Conservation (phyloP, 306 rosid species). For the Cucurbita ficifolia region DNA sequence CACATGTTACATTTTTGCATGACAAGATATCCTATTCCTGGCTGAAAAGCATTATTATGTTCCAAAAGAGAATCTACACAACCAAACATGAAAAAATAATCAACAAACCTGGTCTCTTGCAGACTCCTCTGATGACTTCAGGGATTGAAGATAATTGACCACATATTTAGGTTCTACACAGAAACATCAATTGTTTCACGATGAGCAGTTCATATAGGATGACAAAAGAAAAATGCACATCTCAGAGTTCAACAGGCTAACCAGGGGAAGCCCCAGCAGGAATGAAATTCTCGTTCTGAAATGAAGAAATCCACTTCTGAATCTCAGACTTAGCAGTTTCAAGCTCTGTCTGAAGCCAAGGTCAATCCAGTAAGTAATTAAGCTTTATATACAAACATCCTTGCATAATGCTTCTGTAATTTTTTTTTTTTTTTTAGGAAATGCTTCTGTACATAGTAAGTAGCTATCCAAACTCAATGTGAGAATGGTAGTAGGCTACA, state of each 20-base stretch:
- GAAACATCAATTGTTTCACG: slow-evolving; percentile 6
- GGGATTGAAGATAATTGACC: slow-evolving; percentile 58
- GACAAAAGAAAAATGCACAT: not conserved
- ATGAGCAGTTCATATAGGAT: not conserved
- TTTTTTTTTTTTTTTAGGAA: not conserved
- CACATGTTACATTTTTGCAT: slow-evolving; percentile 6
- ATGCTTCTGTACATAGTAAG: not conserved
- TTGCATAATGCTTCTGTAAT: not conserved
- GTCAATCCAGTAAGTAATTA: not conserved
- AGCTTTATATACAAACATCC: not conserved
- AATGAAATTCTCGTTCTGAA: slow-evolving; percentile 56
- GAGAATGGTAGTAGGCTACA: not conserved
- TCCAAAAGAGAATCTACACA: not conserved
- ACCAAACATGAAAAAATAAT: slow-evolving; percentile 4
- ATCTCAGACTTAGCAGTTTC: slow-evolving; percentile 66
- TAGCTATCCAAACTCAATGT: not conserved
- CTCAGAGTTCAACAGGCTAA: slow-evolving; percentile 19
- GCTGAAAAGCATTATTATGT: not conserved
- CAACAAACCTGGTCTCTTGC: slow-evolving; percentile 67
- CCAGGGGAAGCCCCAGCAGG: slow-evolving; percentile 63
- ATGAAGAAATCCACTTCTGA: slow-evolving; percentile 62
- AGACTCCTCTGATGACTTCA: slow-evolving; percentile 77
- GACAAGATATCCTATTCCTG: slow-evolving; percentile 2
- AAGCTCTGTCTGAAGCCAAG: slow-evolving; percentile 46
- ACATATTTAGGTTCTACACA: slow-evolving; percentile 53